A percentile compares a stretch with the other conserved stretches of the same genome.
Evolutionary conservation across 2,329 filamentous ascomycete genomes (phyloP).

Genomic region (Byssothecium circinans): DNA sequence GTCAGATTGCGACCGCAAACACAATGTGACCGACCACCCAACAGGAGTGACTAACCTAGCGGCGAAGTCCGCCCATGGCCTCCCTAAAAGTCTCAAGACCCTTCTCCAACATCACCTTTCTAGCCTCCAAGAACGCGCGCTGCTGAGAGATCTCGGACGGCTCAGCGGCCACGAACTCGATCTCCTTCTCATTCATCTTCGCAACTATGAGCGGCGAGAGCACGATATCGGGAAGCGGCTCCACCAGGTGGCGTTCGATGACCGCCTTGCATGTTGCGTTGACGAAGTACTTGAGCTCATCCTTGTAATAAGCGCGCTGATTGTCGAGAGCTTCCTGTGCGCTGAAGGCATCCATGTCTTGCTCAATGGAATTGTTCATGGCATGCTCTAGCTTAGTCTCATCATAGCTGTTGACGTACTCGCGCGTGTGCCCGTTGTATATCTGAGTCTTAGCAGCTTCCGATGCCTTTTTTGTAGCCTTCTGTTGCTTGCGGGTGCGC

Average conservation of each 20-base stretch:
- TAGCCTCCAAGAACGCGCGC: constrained; percentile 30
- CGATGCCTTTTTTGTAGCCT: no score
- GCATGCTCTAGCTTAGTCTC: not conserved
- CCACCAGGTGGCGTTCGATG: constrained; percentile 41
- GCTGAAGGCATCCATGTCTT: constrained; percentile 35
- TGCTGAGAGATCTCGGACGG: constrained; percentile 27
- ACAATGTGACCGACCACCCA: no score
- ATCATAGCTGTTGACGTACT: constrained; percentile 5
- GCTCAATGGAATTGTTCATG: constrained; percentile 8
- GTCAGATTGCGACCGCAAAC: no score
- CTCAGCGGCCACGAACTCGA: constrained; percentile 41
- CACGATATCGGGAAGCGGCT: constrained; percentile 21
- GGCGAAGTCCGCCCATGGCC: no score
- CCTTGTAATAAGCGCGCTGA: constrained; percentile 38
- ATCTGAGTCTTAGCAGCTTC: not conserved
- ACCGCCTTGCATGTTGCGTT: constrained; percentile 33
- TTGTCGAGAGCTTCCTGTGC: constrained; percentile 38
- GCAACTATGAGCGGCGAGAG: constrained; percentile 35
- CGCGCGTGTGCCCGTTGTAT: not conserved
- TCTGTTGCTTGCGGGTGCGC: not conserved
- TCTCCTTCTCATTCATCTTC: constrained; percentile 36
- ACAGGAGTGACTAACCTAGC: no score
- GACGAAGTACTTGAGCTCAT: constrained; percentile 38
- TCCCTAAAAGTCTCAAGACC: constrained; percentile 41
- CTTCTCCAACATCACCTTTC: constrained; percentile 39